Base-by-base conservation (phyloP, 2,329 filamentous ascomycete genomes). In the Westerdykella ornata region DNA sequence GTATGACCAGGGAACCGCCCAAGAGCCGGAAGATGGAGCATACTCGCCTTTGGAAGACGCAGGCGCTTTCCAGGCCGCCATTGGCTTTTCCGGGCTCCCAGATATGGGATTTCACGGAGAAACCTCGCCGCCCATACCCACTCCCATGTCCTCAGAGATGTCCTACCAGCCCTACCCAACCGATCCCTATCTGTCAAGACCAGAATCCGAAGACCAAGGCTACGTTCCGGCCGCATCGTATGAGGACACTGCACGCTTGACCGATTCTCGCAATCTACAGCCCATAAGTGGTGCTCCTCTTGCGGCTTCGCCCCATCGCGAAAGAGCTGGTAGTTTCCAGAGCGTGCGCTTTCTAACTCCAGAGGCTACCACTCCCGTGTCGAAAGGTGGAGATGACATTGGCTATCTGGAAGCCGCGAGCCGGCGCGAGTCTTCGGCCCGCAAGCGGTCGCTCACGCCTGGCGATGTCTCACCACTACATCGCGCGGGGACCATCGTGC, bases 381-480 rank as follows among this genome's bases (percentile, higher is more conserved):
- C 73, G 15, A 70, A 72, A 41, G 65, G 80, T 26, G 78, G 78
- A n/a, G 80, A 83, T 60, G 75, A 83, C 58, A 64, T 81, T 37
- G 69, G 67, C 5, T 68, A 74, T 43, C 57, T 82, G 35, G 85
- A 90, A 63, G 72, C 74, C 36, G 47, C 44, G 29, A 49, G 51
- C 38, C 49, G 57, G 28, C 53, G 58, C 29, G 52, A 57, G 13
- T 59, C 62, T 4, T 47, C 47, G 36, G 57, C 78, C 68, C 51
- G 72, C 78, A 66, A 68, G 42, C 62, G 70, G 35, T 73, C 72
- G 6, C 58, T 72, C 14, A 73, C 72, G 34, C 68, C 72, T 11
- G 63, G 65, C 29, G 59, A 62, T 14, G 59, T 65, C 13, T 74
- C 72, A 30, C 69, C 73, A 16, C 60, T 77, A 35, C 63, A 67